A percentile compares a stretch with the other conserved stretches of the same genome.
Evolutionary conservation across 345 rosid genomes (phyloP).

Genomic region (Boechera stricta): DNA sequence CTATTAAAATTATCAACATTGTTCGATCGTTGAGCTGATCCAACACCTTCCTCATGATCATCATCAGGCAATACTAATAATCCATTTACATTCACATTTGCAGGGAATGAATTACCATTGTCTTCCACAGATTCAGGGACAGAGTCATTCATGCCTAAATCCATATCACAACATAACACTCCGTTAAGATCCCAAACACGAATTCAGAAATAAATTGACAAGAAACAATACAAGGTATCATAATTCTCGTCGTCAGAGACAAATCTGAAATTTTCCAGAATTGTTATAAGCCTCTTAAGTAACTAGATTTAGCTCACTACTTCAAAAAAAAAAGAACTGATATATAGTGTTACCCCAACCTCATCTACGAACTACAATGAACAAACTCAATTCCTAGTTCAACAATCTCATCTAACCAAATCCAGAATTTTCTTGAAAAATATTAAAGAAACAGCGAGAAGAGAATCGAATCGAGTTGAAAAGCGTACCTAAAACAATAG

Average conservation of each 20-base stretch:
- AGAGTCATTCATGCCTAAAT: conserved; percentile 51
- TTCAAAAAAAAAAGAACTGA: background rate
- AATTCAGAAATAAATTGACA: conserved; percentile 46
- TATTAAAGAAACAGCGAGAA: background rate
- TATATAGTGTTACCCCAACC: background rate
- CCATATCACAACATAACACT: conserved; percentile 38
- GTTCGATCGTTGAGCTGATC: conserved; percentile 39
- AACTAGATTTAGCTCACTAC: conserved; percentile 32
- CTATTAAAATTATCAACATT: conserved; percentile 3
- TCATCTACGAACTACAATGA: conserved; percentile 4
- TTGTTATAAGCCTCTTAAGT: background rate
- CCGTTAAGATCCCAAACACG: conserved; percentile 26
- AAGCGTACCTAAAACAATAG: conserved; percentile 30
- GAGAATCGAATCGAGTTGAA: conserved; percentile 13
- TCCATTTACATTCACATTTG: conserved; percentile 34
- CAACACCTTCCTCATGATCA: conserved; percentile 29
- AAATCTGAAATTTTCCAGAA: conserved; percentile 7
- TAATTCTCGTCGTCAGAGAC: conserved; percentile 35
- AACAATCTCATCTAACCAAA: conserved; percentile 1
- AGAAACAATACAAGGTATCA: conserved; percentile 39
- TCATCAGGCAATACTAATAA: conserved; percentile 28
- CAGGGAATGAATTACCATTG: conserved; percentile 29
- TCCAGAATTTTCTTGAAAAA: background rate
- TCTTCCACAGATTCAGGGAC: conserved; percentile 61
- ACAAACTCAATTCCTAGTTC: conserved; percentile 3